Percentiles rank a stretch among this genome's conserved stretches.
phyloP scores from a whole-genome alignment of 352 stramenopile genomes.

The Phytopythium sindhum region DNA sequence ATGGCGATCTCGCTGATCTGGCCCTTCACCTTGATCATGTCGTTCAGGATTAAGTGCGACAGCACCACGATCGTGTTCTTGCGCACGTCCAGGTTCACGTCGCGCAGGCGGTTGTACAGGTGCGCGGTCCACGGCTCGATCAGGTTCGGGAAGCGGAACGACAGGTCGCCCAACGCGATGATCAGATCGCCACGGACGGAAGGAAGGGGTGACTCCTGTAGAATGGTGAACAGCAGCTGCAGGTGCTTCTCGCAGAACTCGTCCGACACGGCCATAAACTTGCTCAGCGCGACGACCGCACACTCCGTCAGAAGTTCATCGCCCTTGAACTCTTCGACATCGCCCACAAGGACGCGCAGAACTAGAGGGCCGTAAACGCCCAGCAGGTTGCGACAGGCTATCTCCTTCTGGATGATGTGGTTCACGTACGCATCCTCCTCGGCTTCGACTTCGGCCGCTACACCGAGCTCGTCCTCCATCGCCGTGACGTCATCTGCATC shows the following conservation, averaged over 20 bases:
- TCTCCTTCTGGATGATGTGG: conserved; percentile 89
- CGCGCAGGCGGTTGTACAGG: conserved; percentile 93
- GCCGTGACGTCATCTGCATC: conserved; percentile 67
- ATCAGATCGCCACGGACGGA: conserved; percentile 95
- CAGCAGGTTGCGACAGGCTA: conserved; percentile 91
- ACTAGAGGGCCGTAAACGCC: conserved; percentile 91
- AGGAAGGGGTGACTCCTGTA: conserved; percentile 68
- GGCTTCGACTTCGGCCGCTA: conserved; percentile 87
- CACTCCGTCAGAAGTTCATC: conserved; percentile 88
- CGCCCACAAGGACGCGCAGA: conserved; percentile 76
- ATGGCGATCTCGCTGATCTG: conserved; percentile 95
- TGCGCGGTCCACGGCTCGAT: conserved; percentile 97
- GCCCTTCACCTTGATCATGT: conserved; percentile 99
- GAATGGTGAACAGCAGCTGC: conserved; percentile 92
- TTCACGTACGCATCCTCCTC: conserved; percentile 92
- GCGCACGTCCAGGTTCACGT: conserved; percentile 89
- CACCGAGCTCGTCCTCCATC: conserved; percentile 93
- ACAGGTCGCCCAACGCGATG: conserved; percentile 95
- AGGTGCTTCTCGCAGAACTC: conserved; percentile 96
- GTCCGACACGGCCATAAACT: conserved; percentile 97
- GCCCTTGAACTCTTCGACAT: conserved; percentile 50
- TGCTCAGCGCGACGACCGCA: conserved; percentile 94
- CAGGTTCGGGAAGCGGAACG: conserved; percentile 97
- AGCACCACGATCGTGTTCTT: conserved; percentile 97
- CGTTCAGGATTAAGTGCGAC: conserved; percentile 98